A percentile compares a stretch with the other conserved stretches of the same genome.
Evolutionary conservation across 1,284 basidiomycete genomes (phyloP).

Genomic region (Earliella scabrosa): DNA sequence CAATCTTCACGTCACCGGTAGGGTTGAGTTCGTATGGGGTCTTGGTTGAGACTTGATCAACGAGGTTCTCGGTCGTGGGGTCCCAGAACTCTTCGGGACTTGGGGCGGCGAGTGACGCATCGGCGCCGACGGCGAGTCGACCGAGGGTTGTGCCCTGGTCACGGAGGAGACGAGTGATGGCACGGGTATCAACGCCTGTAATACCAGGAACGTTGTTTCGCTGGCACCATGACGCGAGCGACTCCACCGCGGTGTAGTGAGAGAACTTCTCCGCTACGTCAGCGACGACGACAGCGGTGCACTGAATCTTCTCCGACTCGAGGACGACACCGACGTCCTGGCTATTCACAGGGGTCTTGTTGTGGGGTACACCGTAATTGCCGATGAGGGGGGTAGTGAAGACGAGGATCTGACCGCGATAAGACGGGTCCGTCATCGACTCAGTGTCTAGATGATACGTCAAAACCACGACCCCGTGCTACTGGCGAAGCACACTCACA

Average conservation of each 20-base stretch:
- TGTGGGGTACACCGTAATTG: slow-evolving; percentile 95
- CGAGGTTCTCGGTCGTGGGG: slow-evolving; percentile 90
- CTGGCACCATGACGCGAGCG: slow-evolving; percentile 92
- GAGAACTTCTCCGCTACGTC: slow-evolving; percentile 96
- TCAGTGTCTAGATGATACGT: slow-evolving; percentile 78
- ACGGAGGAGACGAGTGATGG: slow-evolving; percentile 91
- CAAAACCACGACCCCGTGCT: background rate
- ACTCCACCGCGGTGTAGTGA: slow-evolving; percentile 94
- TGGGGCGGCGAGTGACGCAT: slow-evolving; percentile 68
- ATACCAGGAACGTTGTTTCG: slow-evolving; percentile 92
- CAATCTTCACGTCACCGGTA: slow-evolving; percentile 87
- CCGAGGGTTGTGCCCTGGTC: slow-evolving; percentile 98
- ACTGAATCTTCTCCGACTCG: slow-evolving; percentile 91
- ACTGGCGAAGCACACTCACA: slow-evolving; percentile 56
- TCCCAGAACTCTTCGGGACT: slow-evolving; percentile 84
- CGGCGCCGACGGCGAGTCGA: slow-evolving; percentile 84
- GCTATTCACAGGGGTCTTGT: slow-evolving; percentile 74
- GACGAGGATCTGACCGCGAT: slow-evolving; percentile 96
- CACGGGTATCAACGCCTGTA: slow-evolving; percentile 97
- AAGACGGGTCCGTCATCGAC: slow-evolving; percentile 99
- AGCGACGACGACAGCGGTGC: slow-evolving; percentile 91
- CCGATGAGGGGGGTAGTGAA: slow-evolving; percentile 99
- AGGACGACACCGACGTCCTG: slow-evolving; percentile 90
- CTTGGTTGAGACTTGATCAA: slow-evolving; percentile 91
- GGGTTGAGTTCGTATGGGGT: slow-evolving; percentile 88